A percentile compares a stretch with the other conserved stretches of the same genome.
phyloP scores from a whole-genome alignment of 306 rosid genomes.

The Sophora flavescens region DNA sequence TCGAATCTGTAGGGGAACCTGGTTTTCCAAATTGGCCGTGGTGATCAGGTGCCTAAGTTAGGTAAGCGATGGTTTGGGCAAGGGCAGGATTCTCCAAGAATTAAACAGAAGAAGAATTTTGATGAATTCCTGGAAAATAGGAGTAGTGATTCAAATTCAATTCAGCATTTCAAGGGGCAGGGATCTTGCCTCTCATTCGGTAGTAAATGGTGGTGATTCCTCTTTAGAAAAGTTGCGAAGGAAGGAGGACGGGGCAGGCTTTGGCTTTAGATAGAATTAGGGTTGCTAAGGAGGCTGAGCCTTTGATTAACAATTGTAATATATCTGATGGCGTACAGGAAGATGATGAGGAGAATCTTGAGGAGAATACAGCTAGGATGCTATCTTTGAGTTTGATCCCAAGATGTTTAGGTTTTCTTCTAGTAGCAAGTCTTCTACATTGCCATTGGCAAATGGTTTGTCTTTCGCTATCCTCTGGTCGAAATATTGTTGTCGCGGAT shows the following conservation, averaged over 20 bases:
- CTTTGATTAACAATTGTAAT: conserved; percentile 53
- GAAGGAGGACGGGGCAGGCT: conserved; percentile 60
- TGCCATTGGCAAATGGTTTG: conserved; percentile 63
- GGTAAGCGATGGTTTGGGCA: conserved; percentile 55
- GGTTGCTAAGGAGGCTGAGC: conserved; percentile 57
- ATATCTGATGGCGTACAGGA: conserved; percentile 58
- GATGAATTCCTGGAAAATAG: conserved; percentile 59
- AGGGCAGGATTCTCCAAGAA: conserved; percentile 50
- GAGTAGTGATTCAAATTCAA: conserved; percentile 56
- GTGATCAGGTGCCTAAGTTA: conserved; percentile 56
- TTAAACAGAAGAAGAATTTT: conserved; percentile 41
- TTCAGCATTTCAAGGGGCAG: conserved; percentile 54
- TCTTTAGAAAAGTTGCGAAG: conserved; percentile 58
- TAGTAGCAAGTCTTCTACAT: conserved; percentile 62
- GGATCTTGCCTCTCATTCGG: conserved; percentile 52
- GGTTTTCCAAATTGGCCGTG: conserved; percentile 50
- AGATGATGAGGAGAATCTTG: conserved; percentile 94
- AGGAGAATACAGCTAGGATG: conserved; percentile 98
- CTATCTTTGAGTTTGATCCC: conserved; percentile 98
- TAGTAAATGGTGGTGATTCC: conserved; percentile 62
- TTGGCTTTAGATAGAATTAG: conserved; percentile 50
- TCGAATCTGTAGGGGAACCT: conserved; percentile 51
- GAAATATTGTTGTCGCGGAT: conserved; percentile 56
- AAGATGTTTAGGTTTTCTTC: conserved; percentile 84
- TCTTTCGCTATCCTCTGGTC: conserved; percentile 63